Percentiles rank a stretch among this genome's conserved stretches.
Conservation (phyloP, 2,329 filamentous ascomycete species). For the Beauveria caledonica region DNA sequence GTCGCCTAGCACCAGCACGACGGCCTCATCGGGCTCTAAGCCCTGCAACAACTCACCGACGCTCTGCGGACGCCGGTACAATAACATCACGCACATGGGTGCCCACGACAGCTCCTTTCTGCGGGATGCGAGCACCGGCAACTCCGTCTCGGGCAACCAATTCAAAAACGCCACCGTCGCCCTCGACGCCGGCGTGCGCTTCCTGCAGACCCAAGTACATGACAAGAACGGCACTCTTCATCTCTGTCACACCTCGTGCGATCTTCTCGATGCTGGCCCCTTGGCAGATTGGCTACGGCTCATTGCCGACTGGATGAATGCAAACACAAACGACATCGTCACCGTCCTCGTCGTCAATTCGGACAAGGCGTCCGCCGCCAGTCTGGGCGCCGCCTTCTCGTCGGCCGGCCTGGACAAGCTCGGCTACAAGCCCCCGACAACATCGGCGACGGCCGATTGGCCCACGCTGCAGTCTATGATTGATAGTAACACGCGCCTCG, state of each 20-base stretch:
- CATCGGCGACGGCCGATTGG: conserved; percentile 44
- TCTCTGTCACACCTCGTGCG: conserved; percentile 63
- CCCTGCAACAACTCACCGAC: conserved; percentile 76
- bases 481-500: conserved; percentile 51
- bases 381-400: conserved; percentile 48
- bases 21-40: conserved; percentile 14
- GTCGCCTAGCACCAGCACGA: not conserved
- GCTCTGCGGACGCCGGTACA: conserved; percentile 64
- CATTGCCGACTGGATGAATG: conserved; percentile 62
- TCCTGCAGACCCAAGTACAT: conserved; percentile 68
- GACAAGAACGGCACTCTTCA: conserved; percentile 48
- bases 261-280: conserved; percentile 59
- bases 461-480: conserved; percentile 67
- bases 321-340: conserved; percentile 65
- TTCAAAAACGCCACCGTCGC: conserved; percentile 65
- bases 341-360: conserved; percentile 68
- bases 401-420: conserved; percentile 52
- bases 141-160: conserved; percentile 63
- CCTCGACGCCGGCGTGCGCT: conserved; percentile 60
- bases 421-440: conserved; percentile 47
- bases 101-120: conserved; percentile 69
- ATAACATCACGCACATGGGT: conserved; percentile 69
- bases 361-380: conserved; percentile 45
- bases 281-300: conserved; percentile 54
- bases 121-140: conserved; percentile 51